Percentiles rank a stretch among this genome's conserved stretches.
Conservation (phyloP, 2,329 filamentous ascomycete species). For the Aspergillus amoenus region DNA sequence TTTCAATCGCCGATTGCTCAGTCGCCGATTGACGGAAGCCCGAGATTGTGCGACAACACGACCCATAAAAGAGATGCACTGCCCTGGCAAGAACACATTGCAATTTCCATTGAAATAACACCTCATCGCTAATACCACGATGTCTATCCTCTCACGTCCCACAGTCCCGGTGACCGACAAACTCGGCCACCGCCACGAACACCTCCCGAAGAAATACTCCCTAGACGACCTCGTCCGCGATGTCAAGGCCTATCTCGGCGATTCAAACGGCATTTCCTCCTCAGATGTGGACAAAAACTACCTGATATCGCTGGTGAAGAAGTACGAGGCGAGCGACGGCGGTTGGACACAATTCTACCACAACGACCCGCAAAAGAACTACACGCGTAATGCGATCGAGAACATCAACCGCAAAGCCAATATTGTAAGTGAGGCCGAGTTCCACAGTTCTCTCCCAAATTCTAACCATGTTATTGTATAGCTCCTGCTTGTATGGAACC, state of each 20-base stretch:
- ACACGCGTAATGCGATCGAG: conserved; percentile 33
- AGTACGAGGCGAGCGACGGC: conserved; percentile 27
- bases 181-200: background rate
- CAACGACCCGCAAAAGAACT: conserved; percentile 34
- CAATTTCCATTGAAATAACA: background rate
- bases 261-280: conserved; percentile 25
- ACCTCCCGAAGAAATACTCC: background rate
- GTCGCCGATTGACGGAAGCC: background rate
- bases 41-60: too few species aligned
- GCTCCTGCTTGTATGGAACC: conserved; percentile 37
- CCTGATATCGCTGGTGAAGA: conserved; percentile 26
- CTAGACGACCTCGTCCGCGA: conserved; percentile 24
- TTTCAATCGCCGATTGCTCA: background rate
- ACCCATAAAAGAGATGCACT: too few species aligned
- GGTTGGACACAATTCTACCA: conserved; percentile 31
- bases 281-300: conserved; percentile 26
- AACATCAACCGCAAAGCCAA: conserved; percentile 36
- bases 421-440: conserved; percentile 21
- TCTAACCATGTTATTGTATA: background rate
- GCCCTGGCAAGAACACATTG: too few species aligned
- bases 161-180: background rate
- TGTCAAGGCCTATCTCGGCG: conserved; percentile 29
- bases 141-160: background rate
- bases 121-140: background rate
- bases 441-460: background rate